Conservation (phyloP, 169 alveolate species). For the Plasmodium ovale region DNA sequence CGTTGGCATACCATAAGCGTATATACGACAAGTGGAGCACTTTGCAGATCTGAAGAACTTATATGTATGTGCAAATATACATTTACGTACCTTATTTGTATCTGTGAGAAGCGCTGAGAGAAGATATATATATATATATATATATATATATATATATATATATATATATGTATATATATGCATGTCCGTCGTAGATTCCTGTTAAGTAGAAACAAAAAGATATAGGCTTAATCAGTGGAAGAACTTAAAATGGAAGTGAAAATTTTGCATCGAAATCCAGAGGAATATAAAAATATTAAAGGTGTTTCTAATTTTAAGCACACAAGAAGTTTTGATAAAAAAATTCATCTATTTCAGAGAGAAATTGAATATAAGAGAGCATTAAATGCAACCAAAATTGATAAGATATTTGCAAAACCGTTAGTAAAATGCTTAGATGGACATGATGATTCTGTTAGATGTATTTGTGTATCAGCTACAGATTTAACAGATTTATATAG, state of each 20-base stretch:
- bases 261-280: conserved; percentile 81
- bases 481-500: conserved; percentile 89
- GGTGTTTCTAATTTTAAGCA: conserved; percentile 70
- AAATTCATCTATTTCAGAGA: conserved; percentile 72
- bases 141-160: background rate
- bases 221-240: too few relatives aligned
- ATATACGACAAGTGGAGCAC: too few relatives aligned
- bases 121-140: too few relatives aligned
- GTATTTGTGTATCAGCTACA: conserved; percentile 76
- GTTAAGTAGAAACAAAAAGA: background rate
- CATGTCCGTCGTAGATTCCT: too few relatives aligned
- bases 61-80: background rate
- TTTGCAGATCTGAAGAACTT: background rate
- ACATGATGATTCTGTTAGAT: conserved; percentile 96
- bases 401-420: conserved; percentile 98
- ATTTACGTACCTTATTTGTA: too few relatives aligned
- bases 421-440: conserved; percentile 95
- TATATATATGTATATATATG: background rate
- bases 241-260: conserved; percentile 81
- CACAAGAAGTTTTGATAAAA: conserved; percentile 62
- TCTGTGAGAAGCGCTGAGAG: too few relatives aligned
- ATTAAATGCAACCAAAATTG: conserved; percentile 96
- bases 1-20: background rate
- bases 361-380: conserved; percentile 97
- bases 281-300: conserved; percentile 74